Conservation (phyloP, 2,329 filamentous ascomycete genomes). For the Alternaria hordeiaustralica region DNA sequence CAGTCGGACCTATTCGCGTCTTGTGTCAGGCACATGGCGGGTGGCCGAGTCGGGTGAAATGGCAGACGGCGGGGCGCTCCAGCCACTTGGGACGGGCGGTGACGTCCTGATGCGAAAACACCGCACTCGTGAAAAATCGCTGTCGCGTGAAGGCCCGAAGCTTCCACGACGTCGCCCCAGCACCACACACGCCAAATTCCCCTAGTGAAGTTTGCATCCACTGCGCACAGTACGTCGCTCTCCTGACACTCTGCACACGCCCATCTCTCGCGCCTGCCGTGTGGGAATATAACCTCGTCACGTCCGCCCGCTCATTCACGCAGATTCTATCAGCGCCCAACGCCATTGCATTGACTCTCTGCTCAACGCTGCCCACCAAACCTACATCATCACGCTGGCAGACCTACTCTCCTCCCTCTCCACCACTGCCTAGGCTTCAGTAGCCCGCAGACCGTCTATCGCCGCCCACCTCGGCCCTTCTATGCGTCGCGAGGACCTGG, state of each 20-base stretch:
- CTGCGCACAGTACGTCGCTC: conserved; percentile 12
- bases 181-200: conserved; percentile 2
- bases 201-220: conserved; percentile 1
- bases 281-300: neutral
- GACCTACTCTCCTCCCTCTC: conserved; percentile 20
- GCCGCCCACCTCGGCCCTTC: conserved; percentile 52
- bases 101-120: conserved; percentile 25
- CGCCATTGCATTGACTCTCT: conserved; percentile 27
- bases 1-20: neutral
- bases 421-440: conserved; percentile 45
- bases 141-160: conserved; percentile 23
- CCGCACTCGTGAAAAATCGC: conserved; percentile 24
- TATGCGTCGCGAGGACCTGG: conserved; percentile 91
- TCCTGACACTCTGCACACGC: neutral
- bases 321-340: conserved; percentile 17
- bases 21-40: neutral
- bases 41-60: conserved; percentile 4
- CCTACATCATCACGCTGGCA: conserved; percentile 45
- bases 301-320: conserved; percentile 2
- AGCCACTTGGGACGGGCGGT: conserved; percentile 21
- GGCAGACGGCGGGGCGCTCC: conserved; percentile 11
- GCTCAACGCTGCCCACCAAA: conserved; percentile 10
- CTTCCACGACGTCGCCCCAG: conserved; percentile 11
- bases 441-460: conserved; percentile 43
- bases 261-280: neutral